These are phyloP conservation scores for Colletotrichum sp. DNA, from an alignment of 2,329 filamentous ascomycete genomes.

Conservation along the genomic window DNA sequence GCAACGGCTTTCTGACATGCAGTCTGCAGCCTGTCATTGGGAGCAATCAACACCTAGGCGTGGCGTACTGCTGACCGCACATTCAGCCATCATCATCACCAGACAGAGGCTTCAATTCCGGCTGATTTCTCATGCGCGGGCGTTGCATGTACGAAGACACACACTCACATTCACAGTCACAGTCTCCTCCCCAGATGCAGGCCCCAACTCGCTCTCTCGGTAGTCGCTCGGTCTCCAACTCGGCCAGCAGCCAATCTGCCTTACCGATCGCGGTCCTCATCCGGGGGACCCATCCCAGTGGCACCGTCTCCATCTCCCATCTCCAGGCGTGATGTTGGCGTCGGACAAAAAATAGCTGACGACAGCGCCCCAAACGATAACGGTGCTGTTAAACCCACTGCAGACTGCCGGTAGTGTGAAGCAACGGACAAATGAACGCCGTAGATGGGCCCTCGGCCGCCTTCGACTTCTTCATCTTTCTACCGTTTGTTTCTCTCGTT, in stretches of 20 bases:
- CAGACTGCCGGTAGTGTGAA: not conserved
- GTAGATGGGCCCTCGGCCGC: not conserved
- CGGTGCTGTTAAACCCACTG: not conserved
- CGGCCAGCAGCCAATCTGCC: not conserved
- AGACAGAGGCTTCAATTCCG: not conserved
- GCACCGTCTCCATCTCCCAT: not conserved
- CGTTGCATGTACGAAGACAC: not conserved
- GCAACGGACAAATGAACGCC: not conserved
- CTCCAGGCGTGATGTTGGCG: not conserved
- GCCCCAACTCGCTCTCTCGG: not conserved
- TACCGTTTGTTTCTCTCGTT: constrained; percentile 8
- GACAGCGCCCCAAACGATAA: constrained; percentile 1
- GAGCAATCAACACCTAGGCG: not conserved
- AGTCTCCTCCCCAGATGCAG: not conserved
- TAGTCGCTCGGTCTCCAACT: not conserved
- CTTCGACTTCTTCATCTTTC: not conserved
- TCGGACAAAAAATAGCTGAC: not conserved
- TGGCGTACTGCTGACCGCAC: not conserved
- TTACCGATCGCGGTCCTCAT: not conserved
- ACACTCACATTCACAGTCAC: not conserved
- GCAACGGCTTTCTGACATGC: not conserved
- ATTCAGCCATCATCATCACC: not conserved
- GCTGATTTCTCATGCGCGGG: not conserved
- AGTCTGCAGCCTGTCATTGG: not conserved
- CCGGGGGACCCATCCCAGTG: not conserved